Base-by-base conservation (phyloP, 345 rosid species). In the Ailanthus altissimus region DNA sequence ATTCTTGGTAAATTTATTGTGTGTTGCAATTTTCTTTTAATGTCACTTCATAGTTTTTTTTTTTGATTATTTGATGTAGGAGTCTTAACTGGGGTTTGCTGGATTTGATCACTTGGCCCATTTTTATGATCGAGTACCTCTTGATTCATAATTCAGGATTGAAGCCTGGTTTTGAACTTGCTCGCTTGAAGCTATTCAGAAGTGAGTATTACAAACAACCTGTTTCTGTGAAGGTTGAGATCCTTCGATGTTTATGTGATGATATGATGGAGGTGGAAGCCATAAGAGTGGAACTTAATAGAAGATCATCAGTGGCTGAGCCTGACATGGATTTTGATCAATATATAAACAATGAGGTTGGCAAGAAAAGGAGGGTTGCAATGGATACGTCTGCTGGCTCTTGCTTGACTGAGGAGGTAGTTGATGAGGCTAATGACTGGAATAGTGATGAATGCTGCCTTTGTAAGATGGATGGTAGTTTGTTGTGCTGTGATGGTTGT, bases 401-500 rank as follows among this genome's bases (percentile, higher is more conserved):
- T 53, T 79, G 86, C 83, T 80, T 86, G 68, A 78, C 89, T 28
- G 91, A 84, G 75, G 97, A 90, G 77, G 80, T 80, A 64, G 79
- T 58, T 77, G 94, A 91, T 79, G 85, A 84, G 40, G 81, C 86
- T 25, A 67, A 74, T 75, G 98, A 93, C 84, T 79, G 91, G 94
- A 96, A 96, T 83, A 91, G 89, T 78, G 98, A 96, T 70, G 97
- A 96, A 79, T 96, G 98, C 81, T 87, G 88, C 83, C 88, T 96
- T 75, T 96, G 99, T 77, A 96, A 92, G 89, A 96, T 96, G 99
- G 97, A 96, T 77, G 98, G 99, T 72, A 92, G 57, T 74, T 84
- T 96, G 83, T 89, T 96, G 76, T 96, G 98, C 82, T 96, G 99
- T 80, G 99, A 96, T 85, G 99, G 99, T 67, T 93, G 99, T 82